phyloP scores from a whole-genome alignment of 768 basidiomycete genomes.

The Boletus reticulatus region DNA sequence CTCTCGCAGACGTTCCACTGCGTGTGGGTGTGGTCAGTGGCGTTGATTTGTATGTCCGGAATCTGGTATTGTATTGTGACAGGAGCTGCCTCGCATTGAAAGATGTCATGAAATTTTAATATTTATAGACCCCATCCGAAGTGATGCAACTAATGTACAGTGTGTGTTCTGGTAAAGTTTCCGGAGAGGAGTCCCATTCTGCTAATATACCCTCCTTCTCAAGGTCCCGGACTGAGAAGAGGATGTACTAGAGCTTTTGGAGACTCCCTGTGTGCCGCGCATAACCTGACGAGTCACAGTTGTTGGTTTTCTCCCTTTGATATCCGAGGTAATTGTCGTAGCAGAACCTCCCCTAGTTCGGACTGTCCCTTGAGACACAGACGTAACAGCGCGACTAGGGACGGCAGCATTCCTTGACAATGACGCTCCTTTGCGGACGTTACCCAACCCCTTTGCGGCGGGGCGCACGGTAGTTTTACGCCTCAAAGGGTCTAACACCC shows the following conservation, averaged over 20 bases:
- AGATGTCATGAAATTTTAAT: background rate
- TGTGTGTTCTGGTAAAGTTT: slow-evolving; percentile 6
- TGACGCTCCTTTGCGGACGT: slow-evolving; percentile 12
- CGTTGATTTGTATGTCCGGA: no score
- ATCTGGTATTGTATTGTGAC: no score
- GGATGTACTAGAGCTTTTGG: slow-evolving; percentile 23
- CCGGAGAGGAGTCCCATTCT: background rate
- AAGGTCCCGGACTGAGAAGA: slow-evolving; percentile 27
- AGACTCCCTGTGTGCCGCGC: slow-evolving; percentile 12
- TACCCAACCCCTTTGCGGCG: slow-evolving; percentile 7
- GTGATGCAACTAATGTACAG: slow-evolving; percentile 25
- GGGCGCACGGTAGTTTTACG: slow-evolving; percentile 30
- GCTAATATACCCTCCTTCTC: slow-evolving; percentile 17
- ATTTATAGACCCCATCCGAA: slow-evolving; percentile 6
- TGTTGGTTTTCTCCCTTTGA: slow-evolving; percentile 13
- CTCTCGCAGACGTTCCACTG: no score
- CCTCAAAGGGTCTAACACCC: slow-evolving; percentile 22
- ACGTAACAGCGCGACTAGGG: slow-evolving; percentile 10
- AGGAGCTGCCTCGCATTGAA: no score
- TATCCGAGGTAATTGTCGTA: slow-evolving; percentile 6
- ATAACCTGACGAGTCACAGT: slow-evolving; percentile 7
- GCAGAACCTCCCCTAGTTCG: slow-evolving; percentile 13
- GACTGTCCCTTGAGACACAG: slow-evolving; percentile 5
- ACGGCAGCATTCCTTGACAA: slow-evolving; percentile 6
- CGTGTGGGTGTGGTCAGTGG: no score